Evolutionary conservation across 2,329 filamentous ascomycete species (phyloP).

Genomic region (Sporothrix globosa): DNA sequence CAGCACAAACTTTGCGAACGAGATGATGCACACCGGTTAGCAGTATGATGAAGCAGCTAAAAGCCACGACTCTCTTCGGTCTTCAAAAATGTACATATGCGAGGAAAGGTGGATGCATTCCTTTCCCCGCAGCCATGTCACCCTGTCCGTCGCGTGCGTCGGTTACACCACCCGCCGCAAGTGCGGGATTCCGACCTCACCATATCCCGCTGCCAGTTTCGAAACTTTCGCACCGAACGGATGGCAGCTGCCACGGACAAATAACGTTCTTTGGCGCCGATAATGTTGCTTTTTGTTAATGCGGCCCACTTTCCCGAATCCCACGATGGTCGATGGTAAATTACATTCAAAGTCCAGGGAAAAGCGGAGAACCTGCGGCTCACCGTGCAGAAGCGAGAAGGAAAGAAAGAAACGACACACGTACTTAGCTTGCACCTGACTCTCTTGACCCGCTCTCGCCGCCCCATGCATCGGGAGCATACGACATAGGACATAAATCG

Average conservation of each 20-base stretch:
- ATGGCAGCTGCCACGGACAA: no score
- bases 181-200: neutral
- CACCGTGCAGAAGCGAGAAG: neutral
- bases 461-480: neutral
- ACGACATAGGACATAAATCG: neutral
- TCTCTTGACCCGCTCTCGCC: neutral
- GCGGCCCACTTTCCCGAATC: constrained; percentile 1
- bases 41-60: neutral
- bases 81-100: neutral
- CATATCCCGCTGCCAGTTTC: neutral
- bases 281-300: neutral
- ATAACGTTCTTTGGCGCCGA: no score
- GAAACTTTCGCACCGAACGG: no score
- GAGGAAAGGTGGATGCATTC: no score
- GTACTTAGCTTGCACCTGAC: constrained; percentile 11
- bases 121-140: constrained; percentile 6
- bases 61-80: no score
- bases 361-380: constrained; percentile 20
- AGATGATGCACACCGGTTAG: constrained; percentile 14
- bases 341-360: neutral
- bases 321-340: neutral
- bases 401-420: neutral
- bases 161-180: neutral
- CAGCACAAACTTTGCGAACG: no score
- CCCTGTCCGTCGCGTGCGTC: neutral